Evolutionary conservation across 208 protist species (phyloP), one percentile per base, ranked within the genome.

Genomic region (Herpetomonas samuelpessoai): DNA sequence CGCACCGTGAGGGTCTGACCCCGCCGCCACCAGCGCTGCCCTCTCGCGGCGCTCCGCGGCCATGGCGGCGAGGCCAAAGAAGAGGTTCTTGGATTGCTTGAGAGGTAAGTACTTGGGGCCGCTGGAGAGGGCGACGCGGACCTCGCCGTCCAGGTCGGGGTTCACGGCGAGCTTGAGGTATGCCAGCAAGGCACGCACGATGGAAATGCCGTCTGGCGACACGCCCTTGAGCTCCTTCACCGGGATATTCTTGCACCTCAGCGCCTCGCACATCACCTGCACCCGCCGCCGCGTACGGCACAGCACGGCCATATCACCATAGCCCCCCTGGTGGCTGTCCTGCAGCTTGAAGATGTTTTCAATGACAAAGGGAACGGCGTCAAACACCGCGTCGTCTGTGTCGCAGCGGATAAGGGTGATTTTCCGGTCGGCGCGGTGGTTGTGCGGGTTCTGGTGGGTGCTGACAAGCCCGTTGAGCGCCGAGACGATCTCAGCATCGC

Each of bases 261-360:
- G 64, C 3, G 78, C 28, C 12, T 74, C 50, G 22, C 71, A 48
- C 35, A 68, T 68, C 7, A 74, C 57, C 19, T 66, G 51, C 56
- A 88, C 88, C 2, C 70, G 65, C 0, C 68, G 55, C 12, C 79
- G 74, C 2, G 83, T 81, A n/a, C 88, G 88, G 51, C 88, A 95
- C 12, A 95, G 69, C 28, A 95, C 73, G n/a, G 84, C 88, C 44
- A 95, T 85, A 56, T 85, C 79, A 28, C 71, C 76, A 63, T 87
- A 91, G 16, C 46, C 22, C 38, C 86, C 38, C 3, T 45, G 29
- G 2, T 39, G 31, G 46, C 83, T 67, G 6, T 83, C 74, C 31
- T 49, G 57, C 14, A 80, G 80, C 49, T n/a, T n/a, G n/a, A 87
- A 31, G 1, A 74, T 28, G 22, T 81, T 50, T 49, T 88, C 79